Evolutionary conservation across 768 basidiomycete species (phyloP).

Genomic region (Lyophyllum shimeji): DNA sequence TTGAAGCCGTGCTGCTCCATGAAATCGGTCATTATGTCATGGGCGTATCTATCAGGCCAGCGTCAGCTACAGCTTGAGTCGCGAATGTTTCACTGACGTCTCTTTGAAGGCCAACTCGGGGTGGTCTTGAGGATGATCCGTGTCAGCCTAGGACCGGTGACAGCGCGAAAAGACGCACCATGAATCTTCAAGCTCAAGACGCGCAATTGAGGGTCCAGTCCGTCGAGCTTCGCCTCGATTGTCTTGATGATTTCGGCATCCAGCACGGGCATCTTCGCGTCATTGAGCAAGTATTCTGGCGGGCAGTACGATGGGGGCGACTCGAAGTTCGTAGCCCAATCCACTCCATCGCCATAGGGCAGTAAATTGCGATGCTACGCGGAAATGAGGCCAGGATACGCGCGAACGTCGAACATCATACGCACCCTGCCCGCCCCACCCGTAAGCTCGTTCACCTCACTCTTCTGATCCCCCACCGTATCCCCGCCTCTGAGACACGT

Average conservation of each 20-base stretch:
- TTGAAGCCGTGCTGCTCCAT: slow-evolving; percentile 67
- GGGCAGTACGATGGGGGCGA: slow-evolving; percentile 42
- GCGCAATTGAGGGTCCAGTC: slow-evolving; percentile 52
- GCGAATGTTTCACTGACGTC: slow-evolving; percentile 37
- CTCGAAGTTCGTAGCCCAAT: slow-evolving; percentile 28
- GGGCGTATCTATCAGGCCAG: slow-evolving; percentile 55
- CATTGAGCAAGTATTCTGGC: slow-evolving; percentile 1
- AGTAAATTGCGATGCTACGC: background rate
- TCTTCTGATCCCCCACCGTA: background rate
- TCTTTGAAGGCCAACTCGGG: slow-evolving; percentile 71
- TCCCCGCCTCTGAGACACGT: background rate
- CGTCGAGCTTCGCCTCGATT: slow-evolving; percentile 54
- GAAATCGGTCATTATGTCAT: slow-evolving; percentile 65
- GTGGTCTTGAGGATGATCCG: slow-evolving; percentile 43
- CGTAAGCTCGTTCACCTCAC: background rate
- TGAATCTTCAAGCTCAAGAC: slow-evolving; percentile 71
- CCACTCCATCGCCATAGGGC: slow-evolving; percentile 15
- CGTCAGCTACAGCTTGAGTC: slow-evolving; percentile 5
- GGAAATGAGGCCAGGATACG: background rate
- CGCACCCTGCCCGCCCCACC: slow-evolving; percentile 3
- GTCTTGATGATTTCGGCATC: slow-evolving; percentile 44
- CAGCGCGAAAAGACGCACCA: slow-evolving; percentile 38
- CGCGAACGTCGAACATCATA: background rate
- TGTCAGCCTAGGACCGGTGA: background rate
- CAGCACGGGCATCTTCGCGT: slow-evolving; percentile 15